Evolutionary conservation across 257 asterid species (phyloP).

Genomic region (Verbena officinalis): DNA sequence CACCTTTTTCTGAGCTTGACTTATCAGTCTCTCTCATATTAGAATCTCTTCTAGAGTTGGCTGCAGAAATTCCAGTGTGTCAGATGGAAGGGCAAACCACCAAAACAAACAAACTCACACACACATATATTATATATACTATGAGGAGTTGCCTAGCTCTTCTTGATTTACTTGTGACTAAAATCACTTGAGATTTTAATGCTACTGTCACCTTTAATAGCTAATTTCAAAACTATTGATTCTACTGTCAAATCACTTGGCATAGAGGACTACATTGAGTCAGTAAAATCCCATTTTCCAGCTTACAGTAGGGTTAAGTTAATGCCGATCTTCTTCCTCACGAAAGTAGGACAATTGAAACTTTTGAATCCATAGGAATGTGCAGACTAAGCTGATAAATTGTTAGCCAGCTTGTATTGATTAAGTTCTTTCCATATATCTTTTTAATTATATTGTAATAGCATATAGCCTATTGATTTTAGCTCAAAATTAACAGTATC

Average conservation of each 20-base stretch:
- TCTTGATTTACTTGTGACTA: not conserved
- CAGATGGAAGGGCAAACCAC: not conserved
- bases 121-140: too few species aligned
- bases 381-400: not conserved
- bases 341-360: not conserved
- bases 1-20: slow-evolving; percentile 30
- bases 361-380: not conserved
- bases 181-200: not conserved
- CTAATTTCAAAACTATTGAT: not conserved
- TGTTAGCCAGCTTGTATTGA: not conserved
- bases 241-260: not conserved
- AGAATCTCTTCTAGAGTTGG: slow-evolving; percentile 12
- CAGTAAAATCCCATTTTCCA: not conserved
- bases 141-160: not conserved
- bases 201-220: not conserved
- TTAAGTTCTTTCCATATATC: not conserved
- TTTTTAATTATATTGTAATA: not conserved
- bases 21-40: slow-evolving; percentile 1
- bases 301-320: not conserved
- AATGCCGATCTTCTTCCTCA: not conserved
- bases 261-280: not conserved
- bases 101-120: not conserved
- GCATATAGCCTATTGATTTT: not conserved
- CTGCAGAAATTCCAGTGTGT: not conserved
- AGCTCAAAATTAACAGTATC: not conserved